phyloP scores from a whole-genome alignment of 1,284 basidiomycete genomes.

The Phaffia rhodozyma region DNA sequence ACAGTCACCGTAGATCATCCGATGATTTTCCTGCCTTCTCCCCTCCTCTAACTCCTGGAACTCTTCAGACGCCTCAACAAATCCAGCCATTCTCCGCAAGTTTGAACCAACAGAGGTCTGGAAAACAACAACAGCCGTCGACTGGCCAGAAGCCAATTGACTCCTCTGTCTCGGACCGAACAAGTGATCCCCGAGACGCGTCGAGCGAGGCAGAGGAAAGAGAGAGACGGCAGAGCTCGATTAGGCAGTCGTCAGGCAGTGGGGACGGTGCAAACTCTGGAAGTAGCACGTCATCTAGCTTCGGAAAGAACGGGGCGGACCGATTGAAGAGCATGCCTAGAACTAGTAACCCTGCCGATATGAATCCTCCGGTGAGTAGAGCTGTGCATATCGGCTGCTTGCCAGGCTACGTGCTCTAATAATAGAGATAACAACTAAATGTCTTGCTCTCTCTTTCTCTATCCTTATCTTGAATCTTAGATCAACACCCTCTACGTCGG shows the following conservation, averaged over 20 bases:
- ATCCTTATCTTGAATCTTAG: constrained; percentile 30
- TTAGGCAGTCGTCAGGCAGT: constrained; percentile 24
- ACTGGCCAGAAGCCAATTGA: background rate
- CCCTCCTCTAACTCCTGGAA: constrained; percentile 6
- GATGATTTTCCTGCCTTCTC: constrained; percentile 5
- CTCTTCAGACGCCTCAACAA: background rate
- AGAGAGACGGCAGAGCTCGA: constrained; percentile 12
- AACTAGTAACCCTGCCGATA: constrained; percentile 55
- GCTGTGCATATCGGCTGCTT: background rate
- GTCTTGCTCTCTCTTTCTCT: background rate
- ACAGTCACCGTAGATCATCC: background rate
- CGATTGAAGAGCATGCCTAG: constrained; percentile 19
- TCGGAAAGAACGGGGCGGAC: constrained; percentile 7
- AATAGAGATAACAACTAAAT: background rate
- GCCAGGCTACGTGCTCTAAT: background rate
- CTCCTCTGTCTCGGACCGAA: background rate
- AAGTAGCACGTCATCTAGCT: constrained; percentile 9
- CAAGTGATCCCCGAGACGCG: background rate
- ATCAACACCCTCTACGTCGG: constrained; percentile 93
- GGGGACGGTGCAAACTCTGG: constrained; percentile 20
- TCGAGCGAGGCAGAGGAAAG: background rate
- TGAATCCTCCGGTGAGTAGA: constrained; percentile 64
- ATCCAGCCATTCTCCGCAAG: background rate
- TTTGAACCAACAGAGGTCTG: background rate
- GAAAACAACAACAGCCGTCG: background rate